Evolutionary conservation across 192 early-diverging fungal species (phyloP).

Genomic region (Coemansia sp.): DNA sequence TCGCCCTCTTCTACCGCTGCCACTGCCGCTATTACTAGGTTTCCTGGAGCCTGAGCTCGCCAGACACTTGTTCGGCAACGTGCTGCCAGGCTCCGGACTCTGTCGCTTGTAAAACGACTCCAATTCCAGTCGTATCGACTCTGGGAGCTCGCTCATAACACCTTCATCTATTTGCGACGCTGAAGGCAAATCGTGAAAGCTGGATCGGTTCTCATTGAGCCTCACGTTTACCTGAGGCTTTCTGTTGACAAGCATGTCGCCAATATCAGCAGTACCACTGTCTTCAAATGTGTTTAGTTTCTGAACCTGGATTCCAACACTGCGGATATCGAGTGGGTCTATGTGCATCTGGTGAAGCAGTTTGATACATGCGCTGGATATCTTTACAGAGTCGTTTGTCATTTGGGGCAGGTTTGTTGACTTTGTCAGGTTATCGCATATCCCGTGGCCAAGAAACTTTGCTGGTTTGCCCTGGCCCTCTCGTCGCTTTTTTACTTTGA

Average conservation of each 20-base stretch:
- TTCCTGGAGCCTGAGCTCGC: neutral
- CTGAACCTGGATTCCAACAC: conserved; percentile 37
- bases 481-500: conserved; percentile 64
- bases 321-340: conserved; percentile 40
- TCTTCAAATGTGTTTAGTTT: conserved; percentile 10
- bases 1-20: conserved; percentile 12
- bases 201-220: neutral
- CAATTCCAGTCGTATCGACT: conserved; percentile 32
- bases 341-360: conserved; percentile 15
- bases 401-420: conserved; percentile 46
- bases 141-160: conserved; percentile 33
- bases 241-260: conserved; percentile 17
- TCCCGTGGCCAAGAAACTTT: conserved; percentile 67
- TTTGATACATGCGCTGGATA: conserved; percentile 11
- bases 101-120: conserved; percentile 13
- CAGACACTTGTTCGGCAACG: neutral
- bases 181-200: conserved; percentile 16
- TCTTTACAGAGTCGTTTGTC: conserved; percentile 50
- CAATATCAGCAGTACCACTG: conserved; percentile 7
- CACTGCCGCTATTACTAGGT: neutral
- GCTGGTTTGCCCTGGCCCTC: conserved; percentile 45
- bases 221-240: neutral
- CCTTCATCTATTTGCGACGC: conserved; percentile 38
- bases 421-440: conserved; percentile 58
- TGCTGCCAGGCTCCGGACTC: neutral